These are phyloP conservation scores for Hypoxylon sp. DNA, from an alignment of 2,329 filamentous ascomycete genomes.

Conservation along the genomic window DNA sequence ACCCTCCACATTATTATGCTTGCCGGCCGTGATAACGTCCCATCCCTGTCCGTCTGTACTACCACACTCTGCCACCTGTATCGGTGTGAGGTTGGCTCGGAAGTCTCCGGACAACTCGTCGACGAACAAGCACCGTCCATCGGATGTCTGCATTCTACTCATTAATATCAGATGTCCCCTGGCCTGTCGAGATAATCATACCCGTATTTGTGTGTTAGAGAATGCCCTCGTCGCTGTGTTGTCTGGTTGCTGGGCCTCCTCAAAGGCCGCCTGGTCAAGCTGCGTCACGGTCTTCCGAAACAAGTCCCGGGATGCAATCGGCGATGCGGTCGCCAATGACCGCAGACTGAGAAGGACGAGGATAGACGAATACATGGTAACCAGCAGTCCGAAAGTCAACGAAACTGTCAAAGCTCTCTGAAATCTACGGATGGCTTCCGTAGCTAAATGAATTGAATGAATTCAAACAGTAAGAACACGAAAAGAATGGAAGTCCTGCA, in stretches of 20 bases:
- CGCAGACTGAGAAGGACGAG: slow-evolving; percentile 31
- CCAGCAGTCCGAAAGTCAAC: neutral
- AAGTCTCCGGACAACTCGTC: slow-evolving; percentile 63
- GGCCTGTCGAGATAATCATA: slow-evolving; percentile 33
- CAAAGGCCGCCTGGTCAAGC: slow-evolving; percentile 58
- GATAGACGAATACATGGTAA: slow-evolving; percentile 32
- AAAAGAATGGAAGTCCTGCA: slow-evolving; percentile 31
- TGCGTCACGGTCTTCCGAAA: slow-evolving; percentile 52
- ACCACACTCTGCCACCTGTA: slow-evolving; percentile 60
- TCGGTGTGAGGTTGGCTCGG: slow-evolving; percentile 61
- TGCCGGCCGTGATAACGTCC: slow-evolving; percentile 63
- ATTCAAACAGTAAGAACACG: slow-evolving; percentile 2
- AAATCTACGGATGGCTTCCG: neutral
- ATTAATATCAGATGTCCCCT: slow-evolving; percentile 15
- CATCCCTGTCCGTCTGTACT: slow-evolving; percentile 59
- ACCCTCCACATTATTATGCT: slow-evolving; percentile 64
- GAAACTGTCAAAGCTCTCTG: neutral
- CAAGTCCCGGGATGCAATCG: slow-evolving; percentile 24
- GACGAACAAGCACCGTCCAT: slow-evolving; percentile 60
- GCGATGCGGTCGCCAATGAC: slow-evolving; percentile 33
- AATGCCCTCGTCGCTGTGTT: slow-evolving; percentile 60
- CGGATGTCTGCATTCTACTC: slow-evolving; percentile 54
- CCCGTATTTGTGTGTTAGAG: slow-evolving; percentile 58
- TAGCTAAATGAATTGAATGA: slow-evolving; percentile 2
- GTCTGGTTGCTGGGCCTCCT: slow-evolving; percentile 61